phyloP scores from a whole-genome alignment of 805 yeast species.

The Candida krabiensis region DNA sequence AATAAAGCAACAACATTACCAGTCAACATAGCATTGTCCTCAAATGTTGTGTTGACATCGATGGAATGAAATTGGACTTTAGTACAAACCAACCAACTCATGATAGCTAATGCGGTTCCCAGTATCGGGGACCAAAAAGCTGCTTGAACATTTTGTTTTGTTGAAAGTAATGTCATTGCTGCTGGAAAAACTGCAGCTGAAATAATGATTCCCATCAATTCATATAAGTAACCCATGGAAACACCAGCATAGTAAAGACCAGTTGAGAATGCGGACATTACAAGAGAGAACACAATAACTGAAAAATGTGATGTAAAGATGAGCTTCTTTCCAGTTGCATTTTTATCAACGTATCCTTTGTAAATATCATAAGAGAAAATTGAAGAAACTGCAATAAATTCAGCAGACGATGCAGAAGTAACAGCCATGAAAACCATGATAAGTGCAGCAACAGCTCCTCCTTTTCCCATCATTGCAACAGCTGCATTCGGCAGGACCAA shows the following conservation, averaged over 20 bases:
- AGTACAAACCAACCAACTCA: constrained; percentile 62
- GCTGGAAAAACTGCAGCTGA: constrained; percentile 85
- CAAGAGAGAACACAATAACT: constrained; percentile 55
- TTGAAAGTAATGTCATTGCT: constrained; percentile 62
- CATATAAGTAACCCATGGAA: constrained; percentile 84
- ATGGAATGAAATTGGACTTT: constrained; percentile 42
- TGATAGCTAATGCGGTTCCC: constrained; percentile 72
- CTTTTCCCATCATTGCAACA: constrained; percentile 77
- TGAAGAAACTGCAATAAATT: constrained; percentile 84
- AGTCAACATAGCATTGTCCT: constrained; percentile 83
- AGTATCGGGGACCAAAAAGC: constrained; percentile 76
- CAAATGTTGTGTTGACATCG: constrained; percentile 60
- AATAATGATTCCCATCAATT: constrained; percentile 86
- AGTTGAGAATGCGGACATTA: constrained; percentile 80
- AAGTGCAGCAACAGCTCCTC: constrained; percentile 85
- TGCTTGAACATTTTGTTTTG: constrained; percentile 63
- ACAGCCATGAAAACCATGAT: constrained; percentile 87
- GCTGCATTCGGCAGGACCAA: constrained; percentile 78
- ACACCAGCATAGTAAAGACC: constrained; percentile 82
- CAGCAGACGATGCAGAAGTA: constrained; percentile 90
- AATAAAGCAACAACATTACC: constrained; percentile 84
- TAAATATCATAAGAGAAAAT: constrained; percentile 84
- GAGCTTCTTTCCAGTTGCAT: constrained; percentile 71
- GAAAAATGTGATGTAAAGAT: constrained; percentile 67
- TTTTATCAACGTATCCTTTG: constrained; percentile 76